Base-by-base conservation (phyloP, 257 asterid species). In the Rehmannia glutinosa region DNA sequence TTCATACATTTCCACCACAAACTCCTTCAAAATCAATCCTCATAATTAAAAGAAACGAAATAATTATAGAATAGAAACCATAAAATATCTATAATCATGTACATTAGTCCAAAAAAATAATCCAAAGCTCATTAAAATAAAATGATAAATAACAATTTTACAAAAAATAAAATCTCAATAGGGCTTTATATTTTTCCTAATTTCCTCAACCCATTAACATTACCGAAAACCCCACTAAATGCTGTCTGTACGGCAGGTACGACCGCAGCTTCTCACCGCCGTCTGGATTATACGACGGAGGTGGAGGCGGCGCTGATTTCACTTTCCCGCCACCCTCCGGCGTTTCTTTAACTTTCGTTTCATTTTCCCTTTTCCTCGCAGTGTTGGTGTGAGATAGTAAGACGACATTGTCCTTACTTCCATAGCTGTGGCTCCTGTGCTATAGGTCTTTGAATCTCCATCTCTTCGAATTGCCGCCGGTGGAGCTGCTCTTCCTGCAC, bases 371-470 rank as follows among this genome's bases (percentile, higher is more conserved):
- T 15, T 60, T 71, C 63, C 1, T 17, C 33, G 41, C 46, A 20
- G 8, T 8, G 56, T 43, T 58, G 21, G 35, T n/a, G 28, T 59
- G 75, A 5, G 35, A 6, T 21, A 28, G 41, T 32, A 30, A 42
- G 47, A 43, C 73, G 39, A 30, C 46, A 66, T 27, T 39, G 16
- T 54, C 78, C 59, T 62, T 69, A n/a, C 70, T 46, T 30, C 73
- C 76, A 16, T 46, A 21, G 10, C 23, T 46, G 52, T n/a, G 23
- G 52, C 52, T 16, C 72, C 78, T 50, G 9, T 54, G 47, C 74
- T 76, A 24, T 11, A 84, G 73, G 32, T 81, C 81, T 12, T 27
- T 56, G 43, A 84, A 68, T 20, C 54, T 84, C 84, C 86, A 72
- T 25, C 80, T 70, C 70, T 78, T 83, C 5, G 84, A 61, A n/a